Conservation (phyloP, 164 flowering plant genomes). For the Kalanchoe fedtschenkoi region DNA sequence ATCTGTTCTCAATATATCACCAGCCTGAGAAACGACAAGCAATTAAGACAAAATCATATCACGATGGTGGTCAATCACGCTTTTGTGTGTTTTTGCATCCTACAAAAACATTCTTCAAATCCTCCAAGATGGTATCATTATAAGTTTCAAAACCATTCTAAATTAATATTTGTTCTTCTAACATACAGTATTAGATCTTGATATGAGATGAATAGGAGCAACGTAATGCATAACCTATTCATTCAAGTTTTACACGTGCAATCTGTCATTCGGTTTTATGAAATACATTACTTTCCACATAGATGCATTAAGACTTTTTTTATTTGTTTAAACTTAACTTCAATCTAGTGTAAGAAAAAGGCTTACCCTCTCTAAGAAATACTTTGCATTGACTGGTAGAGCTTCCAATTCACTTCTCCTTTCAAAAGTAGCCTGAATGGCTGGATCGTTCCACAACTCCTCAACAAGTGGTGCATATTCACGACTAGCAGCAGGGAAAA, state of each 20-base stretch:
- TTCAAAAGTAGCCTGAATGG: conserved; percentile 71
- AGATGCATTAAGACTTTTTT: no score
- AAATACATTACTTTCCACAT: no score
- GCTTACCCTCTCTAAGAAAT: conserved; percentile 77
- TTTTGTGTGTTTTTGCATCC: background rate
- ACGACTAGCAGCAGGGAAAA: conserved; percentile 92
- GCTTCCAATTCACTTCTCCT: conserved; percentile 65
- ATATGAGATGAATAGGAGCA: no score
- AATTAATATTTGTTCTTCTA: no score
- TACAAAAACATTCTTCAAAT: no score
- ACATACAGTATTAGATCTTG: no score
- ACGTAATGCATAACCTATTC: no score
- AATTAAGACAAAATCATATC: background rate
- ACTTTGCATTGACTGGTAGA: conserved; percentile 65
- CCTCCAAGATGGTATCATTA: no score
- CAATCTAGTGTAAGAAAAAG: background rate
- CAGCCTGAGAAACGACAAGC: conserved; percentile 39
- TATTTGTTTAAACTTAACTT: background rate
- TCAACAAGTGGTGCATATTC: conserved; percentile 91
- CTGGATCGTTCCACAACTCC: conserved; percentile 79
- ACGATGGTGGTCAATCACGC: background rate
- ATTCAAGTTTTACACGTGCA: no score
- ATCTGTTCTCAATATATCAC: conserved; percentile 57
- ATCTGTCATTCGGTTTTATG: no score
- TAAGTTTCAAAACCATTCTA: no score